Evolutionary conservation across 768 basidiomycete species (phyloP).

Genomic region (Amanita jacksonii): DNA sequence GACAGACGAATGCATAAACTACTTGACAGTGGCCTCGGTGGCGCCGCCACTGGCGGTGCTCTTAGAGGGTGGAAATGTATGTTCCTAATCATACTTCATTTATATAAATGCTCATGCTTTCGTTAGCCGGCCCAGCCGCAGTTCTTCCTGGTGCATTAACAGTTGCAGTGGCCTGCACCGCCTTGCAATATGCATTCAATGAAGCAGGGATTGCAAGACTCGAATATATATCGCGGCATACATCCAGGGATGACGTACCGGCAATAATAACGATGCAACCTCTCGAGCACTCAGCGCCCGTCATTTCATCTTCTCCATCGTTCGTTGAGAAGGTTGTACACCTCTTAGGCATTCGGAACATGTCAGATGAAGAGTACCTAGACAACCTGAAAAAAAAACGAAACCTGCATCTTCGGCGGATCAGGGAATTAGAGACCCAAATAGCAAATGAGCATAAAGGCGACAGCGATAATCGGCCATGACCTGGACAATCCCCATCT

Average conservation of each 20-base stretch:
- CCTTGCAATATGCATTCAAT: conserved; percentile 64
- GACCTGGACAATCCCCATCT: too few relatives aligned
- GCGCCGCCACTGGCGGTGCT: conserved; percentile 55
- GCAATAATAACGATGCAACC: neutral
- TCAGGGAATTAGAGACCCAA: conserved; percentile 46
- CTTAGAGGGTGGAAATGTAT: conserved; percentile 48
- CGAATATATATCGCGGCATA: conserved; percentile 33
- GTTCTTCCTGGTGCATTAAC: conserved; percentile 52
- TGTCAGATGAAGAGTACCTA: conserved; percentile 72
- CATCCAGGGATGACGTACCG: conserved; percentile 16
- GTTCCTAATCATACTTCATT: conserved; percentile 16
- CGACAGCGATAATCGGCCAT: conserved; percentile 17
- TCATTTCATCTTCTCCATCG: conserved; percentile 11
- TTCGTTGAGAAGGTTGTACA: conserved; percentile 31
- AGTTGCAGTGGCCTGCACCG: conserved; percentile 44
- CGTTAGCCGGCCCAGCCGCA: conserved; percentile 51
- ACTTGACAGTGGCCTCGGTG: conserved; percentile 67
- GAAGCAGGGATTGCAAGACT: conserved; percentile 55
- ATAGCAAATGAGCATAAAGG: conserved; percentile 19
- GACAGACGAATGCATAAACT: conserved; percentile 52
- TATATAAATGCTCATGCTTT: conserved; percentile 5
- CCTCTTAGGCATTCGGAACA: conserved; percentile 38
- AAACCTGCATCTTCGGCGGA: conserved; percentile 42
- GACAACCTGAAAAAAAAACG: conserved; percentile 46
- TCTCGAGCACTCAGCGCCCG: conserved; percentile 3